Percentiles rank a stretch among this genome's conserved stretches.
These are phyloP conservation scores for Phytophthora hybrid DNA, from an alignment of 352 stramenopile species.

Conservation along the genomic window DNA sequence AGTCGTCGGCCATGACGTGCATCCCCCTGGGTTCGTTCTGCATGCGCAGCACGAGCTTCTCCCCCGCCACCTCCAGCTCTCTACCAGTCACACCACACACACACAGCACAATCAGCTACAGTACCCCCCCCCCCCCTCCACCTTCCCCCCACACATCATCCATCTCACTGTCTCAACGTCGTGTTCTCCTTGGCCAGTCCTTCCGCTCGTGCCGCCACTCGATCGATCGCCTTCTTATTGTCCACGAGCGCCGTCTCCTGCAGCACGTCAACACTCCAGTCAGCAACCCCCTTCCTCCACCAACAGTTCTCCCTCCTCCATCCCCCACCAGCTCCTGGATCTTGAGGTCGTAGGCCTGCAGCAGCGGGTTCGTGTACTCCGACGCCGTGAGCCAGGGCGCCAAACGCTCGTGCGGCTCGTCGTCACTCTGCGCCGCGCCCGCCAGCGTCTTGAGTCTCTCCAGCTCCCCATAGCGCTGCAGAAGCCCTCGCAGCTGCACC, in stretches of 20 bases:
- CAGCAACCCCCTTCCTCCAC: neutral
- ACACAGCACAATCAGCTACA: neutral
- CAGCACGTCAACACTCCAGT: neutral
- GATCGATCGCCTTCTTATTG: slow-evolving; percentile 69
- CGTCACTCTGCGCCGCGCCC: slow-evolving; percentile 38
- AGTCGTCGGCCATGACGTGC: slow-evolving; percentile 38
- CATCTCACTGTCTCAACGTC: slow-evolving; percentile 64
- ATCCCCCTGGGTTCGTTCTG: slow-evolving; percentile 55
- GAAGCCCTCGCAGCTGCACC: slow-evolving; percentile 59
- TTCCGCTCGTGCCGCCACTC: slow-evolving; percentile 55
- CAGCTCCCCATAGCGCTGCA: slow-evolving; percentile 78
- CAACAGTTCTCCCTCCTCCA: neutral
- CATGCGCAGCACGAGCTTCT: slow-evolving; percentile 66
- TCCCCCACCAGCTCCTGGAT: slow-evolving; percentile 72
- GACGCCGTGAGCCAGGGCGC: slow-evolving; percentile 76
- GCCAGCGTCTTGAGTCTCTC: slow-evolving; percentile 71
- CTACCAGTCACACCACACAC: slow-evolving; percentile 31
- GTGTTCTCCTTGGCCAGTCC: slow-evolving; percentile 74
- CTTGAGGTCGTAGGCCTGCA: slow-evolving; percentile 82
- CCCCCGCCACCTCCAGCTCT: slow-evolving; percentile 62
- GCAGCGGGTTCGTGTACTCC: slow-evolving; percentile 76
- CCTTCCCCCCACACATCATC: neutral
- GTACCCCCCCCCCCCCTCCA: neutral
- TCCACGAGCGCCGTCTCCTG: slow-evolving; percentile 62
- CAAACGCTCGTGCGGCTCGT: slow-evolving; percentile 21